A percentile compares a stretch with the other conserved stretches of the same genome.
phyloP scores from a whole-genome alignment of 495 filamentous ascomycete species.

The Penicillium ucsense region DNA sequence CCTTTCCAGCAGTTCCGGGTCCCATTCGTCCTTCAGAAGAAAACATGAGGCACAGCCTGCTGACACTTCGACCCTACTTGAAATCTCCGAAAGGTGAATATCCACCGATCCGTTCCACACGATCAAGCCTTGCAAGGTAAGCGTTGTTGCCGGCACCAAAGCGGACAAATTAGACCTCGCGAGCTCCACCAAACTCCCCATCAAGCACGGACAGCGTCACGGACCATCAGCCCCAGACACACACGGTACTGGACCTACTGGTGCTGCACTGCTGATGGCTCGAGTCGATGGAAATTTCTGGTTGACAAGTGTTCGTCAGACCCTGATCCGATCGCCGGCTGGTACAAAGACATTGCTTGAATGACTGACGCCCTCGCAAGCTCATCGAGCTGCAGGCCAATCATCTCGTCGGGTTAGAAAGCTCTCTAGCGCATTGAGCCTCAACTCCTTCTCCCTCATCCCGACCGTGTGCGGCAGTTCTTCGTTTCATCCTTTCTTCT shows the following conservation, averaged over 20 bases:
- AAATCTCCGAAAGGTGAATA: background rate
- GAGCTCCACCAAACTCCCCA: slow-evolving; percentile 6
- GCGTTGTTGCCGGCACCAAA: background rate
- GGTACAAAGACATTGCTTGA: background rate
- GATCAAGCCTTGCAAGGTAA: background rate
- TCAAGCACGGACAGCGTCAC: slow-evolving; percentile 23
- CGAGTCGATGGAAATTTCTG: no score
- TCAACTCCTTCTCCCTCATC: slow-evolving; percentile 1
- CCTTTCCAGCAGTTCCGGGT: no score
- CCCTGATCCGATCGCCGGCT: slow-evolving; percentile 3
- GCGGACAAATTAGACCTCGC: background rate
- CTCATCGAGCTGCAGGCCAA: slow-evolving; percentile 1
- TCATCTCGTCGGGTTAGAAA: slow-evolving; percentile 1
- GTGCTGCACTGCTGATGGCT: no score
- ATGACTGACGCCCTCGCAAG: slow-evolving; percentile 6
- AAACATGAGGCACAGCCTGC: no score
- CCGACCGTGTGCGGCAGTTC: slow-evolving; percentile 1
- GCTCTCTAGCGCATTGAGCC: slow-evolving; percentile 4
- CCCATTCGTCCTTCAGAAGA: no score
- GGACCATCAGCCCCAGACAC: slow-evolving; percentile 17
- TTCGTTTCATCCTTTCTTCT: slow-evolving; percentile 1
- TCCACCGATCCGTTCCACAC: background rate
- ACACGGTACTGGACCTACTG: background rate
- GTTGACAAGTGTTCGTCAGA: background rate
- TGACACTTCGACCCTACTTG: background rate